phyloP scores from a whole-genome alignment of 2,329 filamentous ascomycete genomes.

The Escovopsis sp. region DNA sequence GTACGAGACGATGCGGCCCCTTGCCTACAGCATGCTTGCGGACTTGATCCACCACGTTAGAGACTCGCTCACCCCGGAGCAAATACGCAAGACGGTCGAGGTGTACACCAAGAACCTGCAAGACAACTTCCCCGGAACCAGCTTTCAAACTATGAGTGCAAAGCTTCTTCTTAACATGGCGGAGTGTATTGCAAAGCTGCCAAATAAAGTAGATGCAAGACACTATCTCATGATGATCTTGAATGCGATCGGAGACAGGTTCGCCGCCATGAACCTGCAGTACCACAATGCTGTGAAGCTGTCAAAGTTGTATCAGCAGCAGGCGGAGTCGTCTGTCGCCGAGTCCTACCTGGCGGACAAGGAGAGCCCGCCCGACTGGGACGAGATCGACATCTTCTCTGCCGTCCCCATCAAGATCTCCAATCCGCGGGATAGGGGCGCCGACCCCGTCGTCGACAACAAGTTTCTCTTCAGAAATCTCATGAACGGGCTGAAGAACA shows the following conservation, averaged over 20 bases:
- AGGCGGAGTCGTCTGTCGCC: slow-evolving; percentile 42
- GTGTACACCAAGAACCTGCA: slow-evolving; percentile 95
- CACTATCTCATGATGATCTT: slow-evolving; percentile 96
- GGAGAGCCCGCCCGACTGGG: slow-evolving; percentile 76
- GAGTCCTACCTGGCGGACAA: slow-evolving; percentile 79
- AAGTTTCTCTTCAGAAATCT: slow-evolving; percentile 96
- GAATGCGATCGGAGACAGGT: slow-evolving; percentile 96
- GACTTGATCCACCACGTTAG: slow-evolving; percentile 95
- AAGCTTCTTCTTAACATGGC: slow-evolving; percentile 96
- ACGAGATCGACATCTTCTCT: slow-evolving; percentile 93
- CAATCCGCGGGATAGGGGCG: slow-evolving; percentile 74
- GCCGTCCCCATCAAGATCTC: slow-evolving; percentile 93
- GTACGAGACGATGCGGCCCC: slow-evolving; percentile 85
- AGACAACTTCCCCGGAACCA: slow-evolving; percentile 91
- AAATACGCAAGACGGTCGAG: slow-evolving; percentile 89
- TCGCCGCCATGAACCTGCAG: slow-evolving; percentile 93
- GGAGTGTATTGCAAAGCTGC: slow-evolving; percentile 87
- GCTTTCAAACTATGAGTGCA: slow-evolving; percentile 98
- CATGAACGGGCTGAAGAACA: slow-evolving; percentile 88
- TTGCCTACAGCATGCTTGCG: slow-evolving; percentile 96
- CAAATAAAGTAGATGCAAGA: slow-evolving; percentile 83
- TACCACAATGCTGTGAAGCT: slow-evolving; percentile 91
- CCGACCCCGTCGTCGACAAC: slow-evolving; percentile 88
- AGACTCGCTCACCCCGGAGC: slow-evolving; percentile 72
- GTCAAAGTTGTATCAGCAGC: slow-evolving; percentile 59